Evolutionary conservation across 768 basidiomycete genomes (phyloP), one percentile per base, ranked within the genome.

Genomic region (Dacryopinax primogenitus): DNA sequence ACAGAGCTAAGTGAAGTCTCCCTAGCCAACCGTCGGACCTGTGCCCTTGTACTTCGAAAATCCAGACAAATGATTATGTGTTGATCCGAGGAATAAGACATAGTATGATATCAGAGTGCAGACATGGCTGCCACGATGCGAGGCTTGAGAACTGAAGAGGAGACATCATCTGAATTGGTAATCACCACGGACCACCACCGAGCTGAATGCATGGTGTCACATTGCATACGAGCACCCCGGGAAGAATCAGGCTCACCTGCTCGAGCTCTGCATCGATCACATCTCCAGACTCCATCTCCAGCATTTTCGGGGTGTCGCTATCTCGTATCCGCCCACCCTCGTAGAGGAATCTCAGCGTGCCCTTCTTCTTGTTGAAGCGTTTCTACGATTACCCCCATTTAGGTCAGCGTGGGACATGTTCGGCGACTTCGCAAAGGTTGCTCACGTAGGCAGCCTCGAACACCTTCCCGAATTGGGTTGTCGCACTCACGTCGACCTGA

Each of bases 231-330:
- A 58, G 32, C 26, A 3, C 7, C 11, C 12, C 11, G 6, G 9
- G 51, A 58, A 26, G 30, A 28, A 7, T 58, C 9, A 26, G 30
- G 32, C 51, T 23, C 51, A 58, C 51, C 51, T 58, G 51, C 51
- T 58, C 51, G 26, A 58, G 51, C 51, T 58, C 51, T 15, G 51
- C 93, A 81, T 97, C 93, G 76, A 97, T 92, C 2, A 91, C 85
- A 73, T 97, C 93, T 47, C 74, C 75, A 30, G 78, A 77, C 86
- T 95, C 91, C 88, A 96, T 90, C 9, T 90, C 91, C 62, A 97
- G 80, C 13, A 84, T 82, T 9, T 78, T 70, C 0, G 93, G 94
- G 23, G 93, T 95, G 70, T 95, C 92, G 16, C 92, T 88, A 45
- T 93, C 92, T 67, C 80, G 80, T 81, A 96, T 90, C 73, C 92